phyloP scores from a whole-genome alignment of 768 basidiomycete species.

The Mycena vitilis region DNA sequence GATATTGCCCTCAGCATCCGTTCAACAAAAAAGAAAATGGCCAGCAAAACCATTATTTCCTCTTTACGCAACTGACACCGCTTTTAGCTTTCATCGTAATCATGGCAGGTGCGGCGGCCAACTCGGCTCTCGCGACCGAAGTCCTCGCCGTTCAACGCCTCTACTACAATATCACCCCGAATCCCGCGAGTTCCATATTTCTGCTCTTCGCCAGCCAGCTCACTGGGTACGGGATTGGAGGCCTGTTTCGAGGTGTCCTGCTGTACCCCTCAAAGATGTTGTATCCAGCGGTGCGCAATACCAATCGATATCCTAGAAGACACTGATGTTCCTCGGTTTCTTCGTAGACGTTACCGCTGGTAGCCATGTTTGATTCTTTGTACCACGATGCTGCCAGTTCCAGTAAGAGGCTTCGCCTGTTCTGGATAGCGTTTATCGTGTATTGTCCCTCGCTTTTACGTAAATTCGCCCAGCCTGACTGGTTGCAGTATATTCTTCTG shows the following conservation, averaged over 20 bases:
- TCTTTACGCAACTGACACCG: too few relatives aligned
- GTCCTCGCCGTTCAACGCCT: constrained; percentile 65
- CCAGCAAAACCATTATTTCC: too few relatives aligned
- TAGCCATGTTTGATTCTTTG: constrained; percentile 62
- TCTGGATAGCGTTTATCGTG: constrained; percentile 58
- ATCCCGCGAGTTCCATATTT: constrained; percentile 57
- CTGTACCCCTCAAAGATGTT: constrained; percentile 67
- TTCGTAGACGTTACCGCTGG: constrained; percentile 47
- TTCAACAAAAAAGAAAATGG: constrained; percentile 70
- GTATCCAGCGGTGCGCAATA: constrained; percentile 51
- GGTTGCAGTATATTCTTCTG: constrained; percentile 56
- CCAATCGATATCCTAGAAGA: too few relatives aligned
- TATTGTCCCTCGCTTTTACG: constrained; percentile 44
- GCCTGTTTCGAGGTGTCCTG: constrained; percentile 62
- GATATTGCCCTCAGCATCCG: too few relatives aligned
- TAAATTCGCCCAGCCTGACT: too few relatives aligned
- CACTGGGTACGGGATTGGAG: constrained; percentile 66
- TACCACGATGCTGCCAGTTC: constrained; percentile 54
- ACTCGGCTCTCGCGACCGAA: constrained; percentile 64
- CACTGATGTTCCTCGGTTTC: too few relatives aligned
- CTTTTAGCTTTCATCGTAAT: constrained; percentile 61
- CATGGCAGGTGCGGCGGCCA: constrained; percentile 67
- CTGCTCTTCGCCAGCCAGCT: constrained; percentile 45
- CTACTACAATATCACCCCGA: constrained; percentile 65
- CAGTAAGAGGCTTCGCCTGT: constrained; percentile 58